A percentile compares a stretch with the other conserved stretches of the same genome.
Evolutionary conservation across 257 asterid species (phyloP).

Genomic region (Striga asiatica): DNA sequence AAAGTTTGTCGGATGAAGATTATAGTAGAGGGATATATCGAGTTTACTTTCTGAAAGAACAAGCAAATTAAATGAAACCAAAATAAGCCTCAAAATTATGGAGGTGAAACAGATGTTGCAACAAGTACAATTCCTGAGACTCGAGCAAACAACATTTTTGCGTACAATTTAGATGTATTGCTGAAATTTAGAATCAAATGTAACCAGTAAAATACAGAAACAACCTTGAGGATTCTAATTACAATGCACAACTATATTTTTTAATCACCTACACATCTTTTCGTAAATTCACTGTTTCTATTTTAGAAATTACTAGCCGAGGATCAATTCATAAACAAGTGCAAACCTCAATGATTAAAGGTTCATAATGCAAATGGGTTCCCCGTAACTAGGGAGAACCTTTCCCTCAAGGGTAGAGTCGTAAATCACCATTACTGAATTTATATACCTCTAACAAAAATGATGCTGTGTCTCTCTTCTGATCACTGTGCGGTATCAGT

Average conservation of each 20-base stretch:
- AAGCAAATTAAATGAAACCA: too few relatives aligned
- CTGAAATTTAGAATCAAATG: too few relatives aligned
- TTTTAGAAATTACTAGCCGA: not conserved
- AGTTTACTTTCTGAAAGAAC: too few relatives aligned
- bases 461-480: slow-evolving; percentile 89
- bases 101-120: too few relatives aligned
- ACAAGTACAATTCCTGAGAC: too few relatives aligned
- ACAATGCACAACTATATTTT: not conserved
- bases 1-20: too few relatives aligned
- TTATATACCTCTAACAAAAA: slow-evolving; percentile 63
- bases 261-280: not conserved
- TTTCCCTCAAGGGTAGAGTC: not conserved
- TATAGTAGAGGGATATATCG: too few relatives aligned
- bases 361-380: not conserved
- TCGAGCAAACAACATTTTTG: too few relatives aligned
- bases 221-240: not conserved
- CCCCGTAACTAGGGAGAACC: not conserved
- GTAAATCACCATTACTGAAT: not conserved
- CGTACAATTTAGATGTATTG: too few relatives aligned
- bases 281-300: not conserved
- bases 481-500: slow-evolving; percentile 75
- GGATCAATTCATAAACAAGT: not conserved
- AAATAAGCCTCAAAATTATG: too few relatives aligned
- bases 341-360: not conserved
- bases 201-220: too few relatives aligned